phyloP scores from a whole-genome alignment of 257 asterid genomes.

The Vinca minor region DNA sequence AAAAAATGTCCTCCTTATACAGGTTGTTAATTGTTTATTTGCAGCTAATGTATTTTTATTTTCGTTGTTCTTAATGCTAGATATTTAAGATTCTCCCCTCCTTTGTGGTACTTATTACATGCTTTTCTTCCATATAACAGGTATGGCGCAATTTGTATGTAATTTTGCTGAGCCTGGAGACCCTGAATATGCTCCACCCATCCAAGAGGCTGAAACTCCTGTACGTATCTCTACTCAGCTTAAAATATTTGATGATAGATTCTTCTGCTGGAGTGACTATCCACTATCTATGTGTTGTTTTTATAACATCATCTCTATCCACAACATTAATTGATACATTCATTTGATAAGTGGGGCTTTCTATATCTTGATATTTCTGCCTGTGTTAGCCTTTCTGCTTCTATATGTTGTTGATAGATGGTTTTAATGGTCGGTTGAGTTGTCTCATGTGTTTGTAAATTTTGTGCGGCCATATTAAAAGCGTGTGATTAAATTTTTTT shows the following conservation, averaged over 20 bases:
- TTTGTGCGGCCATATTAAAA: background rate
- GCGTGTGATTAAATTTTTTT: too few relatives aligned
- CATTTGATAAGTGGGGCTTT: background rate
- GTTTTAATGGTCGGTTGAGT: background rate
- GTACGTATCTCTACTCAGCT: conserved; percentile 32
- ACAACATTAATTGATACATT: background rate
- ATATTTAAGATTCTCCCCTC: background rate
- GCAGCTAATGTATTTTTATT: background rate
- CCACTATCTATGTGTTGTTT: too few relatives aligned
- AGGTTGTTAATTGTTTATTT: conserved; percentile 35
- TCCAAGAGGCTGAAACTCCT: conserved; percentile 80
- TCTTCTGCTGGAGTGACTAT: background rate
- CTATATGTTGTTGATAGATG: too few relatives aligned
- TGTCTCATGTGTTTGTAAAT: background rate
- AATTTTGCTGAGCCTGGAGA: conserved; percentile 83
- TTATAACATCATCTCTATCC: background rate
- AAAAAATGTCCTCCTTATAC: conserved; percentile 81
- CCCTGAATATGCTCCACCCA: conserved; percentile 79
- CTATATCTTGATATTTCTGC: background rate
- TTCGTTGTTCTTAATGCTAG: background rate
- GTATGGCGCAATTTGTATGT: conserved; percentile 72
- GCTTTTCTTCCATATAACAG: conserved; percentile 24
- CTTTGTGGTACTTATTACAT: background rate
- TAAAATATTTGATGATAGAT: background rate
- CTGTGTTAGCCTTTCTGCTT: background rate